Evolutionary conservation across 345 rosid species (phyloP).

Genomic region (Euphorbia lathyris): DNA sequence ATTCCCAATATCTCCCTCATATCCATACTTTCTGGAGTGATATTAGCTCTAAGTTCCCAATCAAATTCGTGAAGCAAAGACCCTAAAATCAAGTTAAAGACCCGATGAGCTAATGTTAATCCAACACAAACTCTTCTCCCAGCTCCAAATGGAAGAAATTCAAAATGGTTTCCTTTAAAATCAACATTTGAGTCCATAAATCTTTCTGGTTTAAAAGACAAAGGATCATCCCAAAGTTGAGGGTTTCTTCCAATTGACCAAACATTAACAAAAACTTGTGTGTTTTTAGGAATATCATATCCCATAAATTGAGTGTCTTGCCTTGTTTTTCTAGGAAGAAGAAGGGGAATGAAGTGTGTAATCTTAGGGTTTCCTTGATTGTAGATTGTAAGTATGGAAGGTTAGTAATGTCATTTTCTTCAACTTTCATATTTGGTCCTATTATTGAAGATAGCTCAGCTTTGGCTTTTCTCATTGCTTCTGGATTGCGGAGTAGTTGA

Average conservation of each 20-base stretch:
- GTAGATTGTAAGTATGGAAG: conserved; percentile 54
- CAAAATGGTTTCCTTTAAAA: conserved; percentile 39
- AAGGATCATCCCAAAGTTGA: conserved; percentile 41
- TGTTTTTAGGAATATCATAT: conserved; percentile 43
- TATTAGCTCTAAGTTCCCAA: too few relatives aligned
- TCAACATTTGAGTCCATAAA: conserved; percentile 37
- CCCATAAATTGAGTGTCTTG: conserved; percentile 48
- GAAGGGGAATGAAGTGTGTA: conserved; percentile 61
- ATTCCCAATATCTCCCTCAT: conserved; percentile 27
- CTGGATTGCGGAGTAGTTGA: conserved; percentile 49
- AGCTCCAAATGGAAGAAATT: conserved; percentile 46
- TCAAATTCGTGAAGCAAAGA: conserved; percentile 43
- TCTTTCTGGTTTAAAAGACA: conserved; percentile 38
- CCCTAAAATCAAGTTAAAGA: too few relatives aligned
- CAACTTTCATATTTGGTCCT: conserved; percentile 39
- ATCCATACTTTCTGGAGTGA: conserved; percentile 9
- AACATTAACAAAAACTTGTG: conserved; percentile 47
- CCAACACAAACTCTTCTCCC: conserved; percentile 51
- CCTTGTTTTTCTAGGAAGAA: conserved; percentile 45
- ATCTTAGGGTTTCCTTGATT: conserved; percentile 44
- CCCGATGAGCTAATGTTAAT: conserved; percentile 35
- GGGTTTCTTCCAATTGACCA: conserved; percentile 73
- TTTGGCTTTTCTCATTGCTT: conserved; percentile 42
- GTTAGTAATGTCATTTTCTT: conserved; percentile 47
- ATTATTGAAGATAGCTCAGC: conserved; percentile 42